A percentile compares a stretch with the other conserved stretches of the same genome.
These are phyloP conservation scores for Aspergillus cavernicola DNA, from an alignment of 495 filamentous ascomycete genomes.

Conservation along the genomic window DNA sequence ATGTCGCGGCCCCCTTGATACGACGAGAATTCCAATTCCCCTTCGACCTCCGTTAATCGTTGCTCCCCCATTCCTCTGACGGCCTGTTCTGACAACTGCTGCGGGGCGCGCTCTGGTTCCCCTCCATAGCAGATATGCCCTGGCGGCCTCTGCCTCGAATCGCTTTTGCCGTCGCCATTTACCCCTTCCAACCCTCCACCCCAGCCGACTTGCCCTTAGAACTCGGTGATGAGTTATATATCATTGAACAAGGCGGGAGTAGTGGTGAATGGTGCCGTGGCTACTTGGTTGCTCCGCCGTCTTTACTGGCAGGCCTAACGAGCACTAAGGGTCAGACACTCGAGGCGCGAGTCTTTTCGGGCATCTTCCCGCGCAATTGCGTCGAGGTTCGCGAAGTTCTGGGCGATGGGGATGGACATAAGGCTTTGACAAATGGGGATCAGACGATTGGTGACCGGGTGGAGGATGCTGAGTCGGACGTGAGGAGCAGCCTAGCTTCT, in stretches of 20 bases:
- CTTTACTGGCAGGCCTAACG: slow-evolving; percentile 86
- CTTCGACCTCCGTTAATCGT: slow-evolving; percentile 7
- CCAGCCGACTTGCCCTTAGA: slow-evolving; percentile 94
- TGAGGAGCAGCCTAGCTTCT: slow-evolving; percentile 28
- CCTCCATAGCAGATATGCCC: slow-evolving; percentile 62
- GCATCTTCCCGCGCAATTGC: slow-evolving; percentile 91
- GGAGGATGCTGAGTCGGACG: slow-evolving; percentile 16
- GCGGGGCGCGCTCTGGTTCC: slow-evolving; percentile 18
- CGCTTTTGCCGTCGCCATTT: slow-evolving; percentile 92
- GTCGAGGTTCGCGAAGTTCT: slow-evolving; percentile 80
- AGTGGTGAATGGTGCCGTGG: slow-evolving; percentile 90
- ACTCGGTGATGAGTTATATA: slow-evolving; percentile 96
- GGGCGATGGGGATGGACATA: slow-evolving; percentile 50
- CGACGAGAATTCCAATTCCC: slow-evolving; percentile 22
- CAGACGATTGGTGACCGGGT: slow-evolving; percentile 24
- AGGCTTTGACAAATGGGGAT: slow-evolving; percentile 32
- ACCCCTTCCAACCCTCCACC: slow-evolving; percentile 82
- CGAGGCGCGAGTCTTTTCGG: slow-evolving; percentile 92
- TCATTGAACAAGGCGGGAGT: slow-evolving; percentile 88
- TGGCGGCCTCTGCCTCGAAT: slow-evolving; percentile 96
- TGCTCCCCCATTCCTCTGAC: slow-evolving; percentile 18
- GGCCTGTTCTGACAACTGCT: slow-evolving; percentile 16
- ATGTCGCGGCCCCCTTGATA: slow-evolving; percentile 30
- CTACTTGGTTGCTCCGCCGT: slow-evolving; percentile 92
- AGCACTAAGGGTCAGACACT: slow-evolving; percentile 88